These are phyloP conservation scores for Penicillium sumatraense DNA, from an alignment of 2,329 filamentous ascomycete species.

Conservation along the genomic window DNA sequence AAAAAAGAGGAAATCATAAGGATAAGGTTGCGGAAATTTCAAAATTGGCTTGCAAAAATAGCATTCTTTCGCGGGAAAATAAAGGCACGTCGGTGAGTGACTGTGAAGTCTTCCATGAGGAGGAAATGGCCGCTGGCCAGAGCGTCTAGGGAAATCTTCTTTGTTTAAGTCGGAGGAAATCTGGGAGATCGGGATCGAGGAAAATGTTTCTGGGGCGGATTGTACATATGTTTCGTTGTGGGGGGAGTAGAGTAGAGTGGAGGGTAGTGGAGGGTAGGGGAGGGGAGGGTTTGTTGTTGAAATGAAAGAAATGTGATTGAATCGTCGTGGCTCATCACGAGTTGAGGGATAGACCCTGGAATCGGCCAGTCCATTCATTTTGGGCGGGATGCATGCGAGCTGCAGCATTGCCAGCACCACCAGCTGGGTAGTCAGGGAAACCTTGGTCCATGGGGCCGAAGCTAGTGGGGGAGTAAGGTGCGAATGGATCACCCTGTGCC, in stretches of 20 bases:
- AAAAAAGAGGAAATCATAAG: neutral
- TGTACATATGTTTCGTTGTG: neutral
- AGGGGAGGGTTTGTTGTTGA: neutral
- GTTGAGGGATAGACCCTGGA: slow-evolving; percentile 75
- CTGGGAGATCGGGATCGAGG: slow-evolving; percentile 9
- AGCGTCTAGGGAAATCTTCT: slow-evolving; percentile 5
- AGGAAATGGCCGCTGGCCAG: neutral
- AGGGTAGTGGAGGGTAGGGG: neutral
- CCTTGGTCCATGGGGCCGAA: slow-evolving; percentile 46
- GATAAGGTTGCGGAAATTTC: neutral
- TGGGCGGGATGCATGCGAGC: slow-evolving; percentile 39
- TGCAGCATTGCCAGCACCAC: slow-evolving; percentile 38
- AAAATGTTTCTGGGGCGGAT: neutral
- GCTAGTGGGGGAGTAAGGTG: slow-evolving; percentile 33
- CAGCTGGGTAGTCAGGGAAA: slow-evolving; percentile 36
- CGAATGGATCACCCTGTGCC: slow-evolving; percentile 42
- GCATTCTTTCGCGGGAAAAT: slow-evolving; percentile 15
- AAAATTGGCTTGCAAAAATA: neutral
- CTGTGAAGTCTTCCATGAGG: neutral
- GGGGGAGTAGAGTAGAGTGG: too few relatives aligned
- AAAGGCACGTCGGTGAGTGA: neutral
- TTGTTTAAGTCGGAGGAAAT: neutral
- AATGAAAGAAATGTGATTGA: neutral
- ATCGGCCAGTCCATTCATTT: slow-evolving; percentile 65
- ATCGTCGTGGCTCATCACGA: too few relatives aligned